Conservation (phyloP, 805 yeast species). For the Zygosaccharomyces pseudorouxii region DNA sequence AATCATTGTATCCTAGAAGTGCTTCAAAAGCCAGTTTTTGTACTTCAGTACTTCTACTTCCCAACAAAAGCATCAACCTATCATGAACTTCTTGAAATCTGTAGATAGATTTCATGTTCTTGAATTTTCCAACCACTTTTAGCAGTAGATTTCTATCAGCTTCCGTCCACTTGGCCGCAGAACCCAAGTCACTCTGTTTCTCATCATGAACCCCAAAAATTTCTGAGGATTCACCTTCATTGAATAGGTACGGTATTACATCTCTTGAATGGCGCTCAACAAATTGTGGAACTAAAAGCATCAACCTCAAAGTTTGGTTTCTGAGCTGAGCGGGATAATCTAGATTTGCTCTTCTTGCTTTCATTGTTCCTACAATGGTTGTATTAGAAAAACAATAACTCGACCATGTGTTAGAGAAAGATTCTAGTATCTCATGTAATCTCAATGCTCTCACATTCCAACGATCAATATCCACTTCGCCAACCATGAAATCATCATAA, state of each 20-base stretch:
- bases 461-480: conserved; percentile 6
- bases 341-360: conserved; percentile 36
- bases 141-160: conserved; percentile 56
- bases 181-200: neutral
- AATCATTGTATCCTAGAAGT: conserved; percentile 58
- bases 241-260: conserved; percentile 56
- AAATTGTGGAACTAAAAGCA: conserved; percentile 54
- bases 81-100: conserved; percentile 50
- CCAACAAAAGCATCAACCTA: conserved; percentile 51
- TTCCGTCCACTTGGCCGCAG: conserved; percentile 39
- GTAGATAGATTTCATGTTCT: conserved; percentile 51
- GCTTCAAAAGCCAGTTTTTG: conserved; percentile 73
- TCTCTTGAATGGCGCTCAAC: conserved; percentile 61
- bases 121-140: conserved; percentile 60
- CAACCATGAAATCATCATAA: conserved; percentile 15
- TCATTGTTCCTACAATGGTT: conserved; percentile 39
- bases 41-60: conserved; percentile 54
- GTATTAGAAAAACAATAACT: conserved; percentile 35
- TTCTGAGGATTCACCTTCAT: conserved; percentile 24
- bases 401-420: conserved; percentile 27
- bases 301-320: conserved; percentile 47
- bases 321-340: conserved; percentile 46
- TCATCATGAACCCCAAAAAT: conserved; percentile 21
- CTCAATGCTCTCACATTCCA: conserved; percentile 48
- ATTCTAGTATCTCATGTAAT: conserved; percentile 40